Evolutionary conservation across 177 flowering plant species (phyloP), one percentile per base, ranked within the genome.

Genomic region (Vitis hybrid): DNA sequence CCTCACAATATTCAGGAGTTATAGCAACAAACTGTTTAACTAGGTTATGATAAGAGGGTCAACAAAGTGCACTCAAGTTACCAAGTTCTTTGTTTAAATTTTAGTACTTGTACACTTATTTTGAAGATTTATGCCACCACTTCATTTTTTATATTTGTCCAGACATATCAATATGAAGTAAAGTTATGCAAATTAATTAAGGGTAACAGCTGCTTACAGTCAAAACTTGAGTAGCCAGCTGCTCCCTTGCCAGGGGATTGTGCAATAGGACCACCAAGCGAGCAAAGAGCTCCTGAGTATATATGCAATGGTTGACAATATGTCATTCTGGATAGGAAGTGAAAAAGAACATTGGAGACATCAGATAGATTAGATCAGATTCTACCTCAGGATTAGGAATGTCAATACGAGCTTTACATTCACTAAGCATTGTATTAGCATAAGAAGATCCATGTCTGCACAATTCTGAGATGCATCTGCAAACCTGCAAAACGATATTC

Each of bases 391-490:
- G 93, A 75, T 60, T 79, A 10, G 99, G 99, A 76, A 92, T 84
- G 79, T 93, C 98, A 66, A 62, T 51, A 55, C 90, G 91, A 71
- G 90, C 75, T 81, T 72, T 82, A 74, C 89, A 91, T 59, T 93
- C 98, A 64, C 73, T 74, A 60, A 90, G 81, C 80, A 90, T 77
- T 15, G 78, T 58, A 83, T 62, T 80, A 56, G 72, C 74, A 70
- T 77, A 72, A 55, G 87, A 78, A 74, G 87, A 87, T 82, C 87
- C 83, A 52, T 77, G 87, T 67, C 93, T 74, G 75, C 89, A 93
- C 72, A 96, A 77, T 74, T 96, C 98, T 29, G 98, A 85, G 70
- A 96, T 88, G 81, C 99, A 96, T 83, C 91, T 86, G 82, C 99
- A 96, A 33, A 96, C 94, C 99, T 93, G 82, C 60, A 65, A 67